Conservation (phyloP, 2,329 filamentous ascomycete species). For the Xenosphaeropsis pyriputrescens region DNA sequence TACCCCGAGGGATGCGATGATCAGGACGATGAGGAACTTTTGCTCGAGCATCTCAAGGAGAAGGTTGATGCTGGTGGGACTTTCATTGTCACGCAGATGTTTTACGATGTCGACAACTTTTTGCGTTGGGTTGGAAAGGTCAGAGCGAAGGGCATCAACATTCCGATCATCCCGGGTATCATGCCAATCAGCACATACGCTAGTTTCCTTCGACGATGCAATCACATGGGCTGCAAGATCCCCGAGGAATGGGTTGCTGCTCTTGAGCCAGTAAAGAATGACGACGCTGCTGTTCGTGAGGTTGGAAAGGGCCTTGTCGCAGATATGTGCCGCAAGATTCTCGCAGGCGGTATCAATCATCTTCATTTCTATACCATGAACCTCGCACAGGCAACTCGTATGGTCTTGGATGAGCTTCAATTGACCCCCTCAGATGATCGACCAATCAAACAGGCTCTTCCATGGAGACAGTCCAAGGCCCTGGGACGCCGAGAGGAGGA, state of each 20-base stretch:
- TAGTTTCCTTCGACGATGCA: conserved; percentile 77
- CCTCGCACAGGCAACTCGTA: conserved; percentile 80
- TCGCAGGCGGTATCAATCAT: conserved; percentile 71
- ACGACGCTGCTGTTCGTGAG: conserved; percentile 83
- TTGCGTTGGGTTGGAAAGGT: conserved; percentile 80
- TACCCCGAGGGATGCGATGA: conserved; percentile 95
- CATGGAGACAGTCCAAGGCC: conserved; percentile 90
- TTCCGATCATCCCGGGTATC: conserved; percentile 76
- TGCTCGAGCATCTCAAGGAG: conserved; percentile 89
- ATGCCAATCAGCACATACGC: conserved; percentile 95
- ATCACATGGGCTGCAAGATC: conserved; percentile 79
- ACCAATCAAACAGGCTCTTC: conserved; percentile 76
- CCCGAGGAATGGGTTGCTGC: conserved; percentile 68
- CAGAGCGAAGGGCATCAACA: conserved; percentile 66
- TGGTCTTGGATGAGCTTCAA: conserved; percentile 82
- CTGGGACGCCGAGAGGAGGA: conserved; percentile 84
- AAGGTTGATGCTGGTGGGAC: conserved; percentile 89
- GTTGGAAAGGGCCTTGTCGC: conserved; percentile 79
- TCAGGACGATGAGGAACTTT: conserved; percentile 68
- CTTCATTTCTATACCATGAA: conserved; percentile 99
- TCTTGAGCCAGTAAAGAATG: conserved; percentile 89
- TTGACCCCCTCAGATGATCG: conserved; percentile 66
- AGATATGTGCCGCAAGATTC: conserved; percentile 76
- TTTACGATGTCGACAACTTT: conserved; percentile 96
- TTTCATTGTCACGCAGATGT: conserved; percentile 98